Conservation (phyloP, 768 basidiomycete genomes). For the Thelephora ganbajun region DNA sequence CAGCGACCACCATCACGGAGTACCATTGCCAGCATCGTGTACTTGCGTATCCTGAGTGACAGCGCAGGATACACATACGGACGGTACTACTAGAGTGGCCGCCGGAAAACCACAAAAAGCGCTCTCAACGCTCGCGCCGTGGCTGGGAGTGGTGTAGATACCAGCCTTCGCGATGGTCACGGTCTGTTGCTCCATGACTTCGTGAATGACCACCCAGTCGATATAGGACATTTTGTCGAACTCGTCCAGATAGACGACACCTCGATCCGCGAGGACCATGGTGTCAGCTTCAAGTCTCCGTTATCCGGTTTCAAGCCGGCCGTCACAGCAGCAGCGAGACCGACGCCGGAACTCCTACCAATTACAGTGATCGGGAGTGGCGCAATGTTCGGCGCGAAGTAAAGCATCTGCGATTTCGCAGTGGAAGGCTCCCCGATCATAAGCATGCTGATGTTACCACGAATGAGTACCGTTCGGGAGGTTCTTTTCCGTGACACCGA, state of each 20-base stretch:
- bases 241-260: slow-evolving; percentile 98
- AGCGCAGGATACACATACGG: too few species aligned
- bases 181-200: slow-evolving; percentile 99
- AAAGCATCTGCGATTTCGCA: slow-evolving; percentile 90
- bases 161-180: slow-evolving; percentile 99
- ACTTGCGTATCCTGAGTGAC: too few species aligned
- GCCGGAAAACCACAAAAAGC: too few species aligned
- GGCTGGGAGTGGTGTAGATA: slow-evolving; percentile 94
- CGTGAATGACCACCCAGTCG: slow-evolving; percentile 98
- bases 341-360: slow-evolving; percentile 95
- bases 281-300: slow-evolving; percentile 94
- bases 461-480: slow-evolving; percentile 94
- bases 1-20: too few species aligned
- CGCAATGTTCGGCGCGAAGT: slow-evolving; percentile 91
- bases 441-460: slow-evolving; percentile 97
- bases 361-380: slow-evolving; percentile 97
- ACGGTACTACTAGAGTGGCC: too few species aligned
- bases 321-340: slow-evolving; percentile 96
- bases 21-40: too few species aligned
- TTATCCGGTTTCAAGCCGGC: slow-evolving; percentile 96
- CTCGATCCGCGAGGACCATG: slow-evolving; percentile 98
- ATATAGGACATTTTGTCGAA: slow-evolving; percentile 99
- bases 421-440: slow-evolving; percentile 99
- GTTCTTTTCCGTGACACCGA: slow-evolving; percentile 97
- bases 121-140: too few species aligned